Conservation (phyloP, 1,139 yeast genomes). For the Suhomyces chickasaworum region DNA sequence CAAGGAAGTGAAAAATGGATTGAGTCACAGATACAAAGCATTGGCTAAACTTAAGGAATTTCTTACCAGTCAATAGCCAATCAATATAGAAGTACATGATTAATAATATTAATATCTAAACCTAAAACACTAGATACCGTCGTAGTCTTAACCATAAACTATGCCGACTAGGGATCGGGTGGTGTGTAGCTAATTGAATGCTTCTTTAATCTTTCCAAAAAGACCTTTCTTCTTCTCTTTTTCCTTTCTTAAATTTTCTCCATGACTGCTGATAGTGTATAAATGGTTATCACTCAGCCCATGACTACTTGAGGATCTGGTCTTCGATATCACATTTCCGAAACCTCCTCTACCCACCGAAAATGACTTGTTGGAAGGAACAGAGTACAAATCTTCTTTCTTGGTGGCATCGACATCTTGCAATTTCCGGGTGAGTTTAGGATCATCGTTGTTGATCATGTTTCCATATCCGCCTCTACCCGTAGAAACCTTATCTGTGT, state of each 20-base stretch:
- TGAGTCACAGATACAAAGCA: constrained; percentile 88
- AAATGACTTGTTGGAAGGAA: constrained; percentile 42
- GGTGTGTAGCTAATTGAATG: constrained; percentile 26
- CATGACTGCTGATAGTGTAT: constrained; percentile 21
- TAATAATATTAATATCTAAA: background rate
- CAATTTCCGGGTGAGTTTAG: constrained; percentile 60
- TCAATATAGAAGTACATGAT: background rate
- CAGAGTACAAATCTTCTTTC: constrained; percentile 37
- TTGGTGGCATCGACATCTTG: constrained; percentile 63
- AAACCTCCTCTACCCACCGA: constrained; percentile 53
- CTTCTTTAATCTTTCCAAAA: constrained; percentile 34
- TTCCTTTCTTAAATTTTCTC: constrained; percentile 17
- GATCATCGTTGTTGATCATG: constrained; percentile 67
- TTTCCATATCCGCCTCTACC: constrained; percentile 86
- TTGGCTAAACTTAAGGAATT: constrained; percentile 67
- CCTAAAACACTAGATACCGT: no score
- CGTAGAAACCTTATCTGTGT: constrained; percentile 62
- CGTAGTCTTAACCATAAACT: no score
- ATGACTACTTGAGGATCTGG: constrained; percentile 16
- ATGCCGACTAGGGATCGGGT: no score
- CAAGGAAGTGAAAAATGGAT: constrained; percentile 68
- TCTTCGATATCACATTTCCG: constrained; percentile 44
- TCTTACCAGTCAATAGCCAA: constrained; percentile 32
- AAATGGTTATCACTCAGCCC: constrained; percentile 14
- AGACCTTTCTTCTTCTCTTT: constrained; percentile 29